Percentiles rank a stretch among this genome's conserved stretches.
phyloP scores from a whole-genome alignment of 805 yeast species.

The Nakazawaea anatomiae region DNA sequence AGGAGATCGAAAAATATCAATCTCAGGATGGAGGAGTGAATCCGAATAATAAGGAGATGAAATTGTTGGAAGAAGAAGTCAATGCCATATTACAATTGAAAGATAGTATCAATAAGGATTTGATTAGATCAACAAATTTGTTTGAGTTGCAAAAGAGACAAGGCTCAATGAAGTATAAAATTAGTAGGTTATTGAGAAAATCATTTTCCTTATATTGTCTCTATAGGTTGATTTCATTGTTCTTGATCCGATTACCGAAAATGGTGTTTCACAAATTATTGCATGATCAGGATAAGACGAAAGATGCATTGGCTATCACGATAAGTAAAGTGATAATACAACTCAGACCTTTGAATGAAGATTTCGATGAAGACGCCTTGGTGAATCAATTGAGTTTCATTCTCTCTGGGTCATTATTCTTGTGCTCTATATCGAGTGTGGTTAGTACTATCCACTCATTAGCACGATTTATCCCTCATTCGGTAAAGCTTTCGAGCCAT shows the following conservation, averaged over 20 bases:
- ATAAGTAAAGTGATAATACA: constrained; percentile 32
- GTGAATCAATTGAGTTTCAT: constrained; percentile 42
- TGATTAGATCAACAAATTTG: not conserved
- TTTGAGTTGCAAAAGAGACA: not conserved
- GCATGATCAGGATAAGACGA: constrained; percentile 12
- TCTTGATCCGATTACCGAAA: constrained; percentile 34
- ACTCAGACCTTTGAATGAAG: constrained; percentile 19
- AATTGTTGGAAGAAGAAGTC: constrained; percentile 7
- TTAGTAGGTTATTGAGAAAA: constrained; percentile 10
- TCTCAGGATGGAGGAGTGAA: constrained; percentile 21
- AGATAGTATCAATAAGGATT: not conserved
- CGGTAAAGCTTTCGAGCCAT: not conserved
- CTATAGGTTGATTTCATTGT: constrained; percentile 38
- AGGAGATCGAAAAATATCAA: constrained; percentile 22
- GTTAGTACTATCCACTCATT: constrained; percentile 53
- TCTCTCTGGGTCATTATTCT: constrained; percentile 52
- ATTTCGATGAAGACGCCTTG: constrained; percentile 31
- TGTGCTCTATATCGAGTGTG: constrained; percentile 62
- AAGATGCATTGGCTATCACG: constrained; percentile 45
- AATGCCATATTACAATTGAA: constrained; percentile 6
- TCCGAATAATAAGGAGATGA: constrained; percentile 5
- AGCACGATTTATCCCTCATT: constrained; percentile 16
- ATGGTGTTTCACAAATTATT: constrained; percentile 15
- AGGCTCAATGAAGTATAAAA: constrained; percentile 9
- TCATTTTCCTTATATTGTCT: constrained; percentile 41